Percentiles rank a stretch among this genome's conserved stretches.
phyloP scores from a whole-genome alignment of 2,329 filamentous ascomycete genomes.

The Nothophoma quercina region DNA sequence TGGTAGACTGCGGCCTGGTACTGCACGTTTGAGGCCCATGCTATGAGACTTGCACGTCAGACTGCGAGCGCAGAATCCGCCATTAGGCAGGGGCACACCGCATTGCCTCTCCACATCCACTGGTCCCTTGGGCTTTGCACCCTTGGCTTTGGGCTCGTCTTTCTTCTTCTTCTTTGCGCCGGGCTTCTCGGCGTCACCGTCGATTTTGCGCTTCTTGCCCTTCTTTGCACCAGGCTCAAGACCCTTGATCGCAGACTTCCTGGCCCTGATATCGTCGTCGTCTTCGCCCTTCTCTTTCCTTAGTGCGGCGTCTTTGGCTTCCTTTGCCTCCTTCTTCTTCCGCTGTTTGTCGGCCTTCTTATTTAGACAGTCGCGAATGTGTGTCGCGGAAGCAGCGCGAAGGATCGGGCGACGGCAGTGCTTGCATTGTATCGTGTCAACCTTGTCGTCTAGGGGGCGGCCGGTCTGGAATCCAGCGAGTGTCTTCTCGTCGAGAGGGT shows the following conservation, averaged over 20 bases:
- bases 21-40: constrained; percentile 93
- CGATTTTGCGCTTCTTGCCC: constrained; percentile 58
- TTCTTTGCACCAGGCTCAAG: constrained; percentile 52
- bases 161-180: constrained; percentile 91
- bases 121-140: constrained; percentile 85
- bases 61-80: constrained; percentile 84
- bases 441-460: constrained; percentile 78
- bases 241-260: constrained; percentile 52
- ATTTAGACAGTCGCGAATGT: constrained; percentile 83
- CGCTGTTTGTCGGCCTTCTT: constrained; percentile 75
- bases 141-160: constrained; percentile 85
- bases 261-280: constrained; percentile 50
- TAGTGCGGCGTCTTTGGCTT: constrained; percentile 59
- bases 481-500: constrained; percentile 75
- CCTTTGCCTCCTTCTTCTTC: constrained; percentile 70
- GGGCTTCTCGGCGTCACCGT: constrained; percentile 75
- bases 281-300: constrained; percentile 57
- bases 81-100: constrained; percentile 84
- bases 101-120: constrained; percentile 95
- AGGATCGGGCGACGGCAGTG: constrained; percentile 92
- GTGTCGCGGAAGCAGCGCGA: constrained; percentile 75
- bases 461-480: constrained; percentile 83
- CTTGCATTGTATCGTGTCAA: constrained; percentile 83
- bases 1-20: constrained; percentile 83
- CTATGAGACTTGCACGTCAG: constrained; percentile 92